These are phyloP conservation scores for Cyberlindnera petersonii DNA, from an alignment of 805 yeast species.

Conservation along the genomic window DNA sequence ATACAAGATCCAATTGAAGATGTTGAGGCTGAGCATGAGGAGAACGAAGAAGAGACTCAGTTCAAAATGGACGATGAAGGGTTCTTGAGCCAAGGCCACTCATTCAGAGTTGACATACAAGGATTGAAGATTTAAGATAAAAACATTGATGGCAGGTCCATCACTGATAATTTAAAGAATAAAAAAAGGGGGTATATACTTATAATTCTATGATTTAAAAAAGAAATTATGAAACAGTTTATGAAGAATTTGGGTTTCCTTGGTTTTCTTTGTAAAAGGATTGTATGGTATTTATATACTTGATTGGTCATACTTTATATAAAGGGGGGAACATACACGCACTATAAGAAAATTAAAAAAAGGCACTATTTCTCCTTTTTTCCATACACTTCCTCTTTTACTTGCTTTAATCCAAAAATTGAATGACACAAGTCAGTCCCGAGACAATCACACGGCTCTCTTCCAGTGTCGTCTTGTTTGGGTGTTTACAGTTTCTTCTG, in stretches of 20 bases:
- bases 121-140: conserved; percentile 3
- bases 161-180: background rate
- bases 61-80: conserved; percentile 33
- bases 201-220: conserved; percentile 1
- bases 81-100: background rate
- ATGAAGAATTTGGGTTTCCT: background rate
- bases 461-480: conserved; percentile 20
- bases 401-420: too few relatives aligned
- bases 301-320: too few relatives aligned
- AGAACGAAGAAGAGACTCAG: conserved; percentile 33
- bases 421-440: too few relatives aligned
- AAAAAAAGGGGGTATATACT: background rate
- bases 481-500: conserved; percentile 19
- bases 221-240: background rate
- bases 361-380: too few relatives aligned
- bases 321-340: too few relatives aligned
- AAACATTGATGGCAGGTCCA: background rate
- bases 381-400: too few relatives aligned
- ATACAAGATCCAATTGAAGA: conserved; percentile 4
- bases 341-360: too few relatives aligned
- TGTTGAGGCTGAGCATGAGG: conserved; percentile 8
- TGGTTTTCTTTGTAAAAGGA: background rate
- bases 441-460: conserved; percentile 26
- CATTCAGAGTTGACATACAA: background rate
- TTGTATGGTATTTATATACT: background rate